Base-by-base conservation (phyloP, 2,329 filamentous ascomycete genomes). In the Hymenoscyphus repandus region DNA sequence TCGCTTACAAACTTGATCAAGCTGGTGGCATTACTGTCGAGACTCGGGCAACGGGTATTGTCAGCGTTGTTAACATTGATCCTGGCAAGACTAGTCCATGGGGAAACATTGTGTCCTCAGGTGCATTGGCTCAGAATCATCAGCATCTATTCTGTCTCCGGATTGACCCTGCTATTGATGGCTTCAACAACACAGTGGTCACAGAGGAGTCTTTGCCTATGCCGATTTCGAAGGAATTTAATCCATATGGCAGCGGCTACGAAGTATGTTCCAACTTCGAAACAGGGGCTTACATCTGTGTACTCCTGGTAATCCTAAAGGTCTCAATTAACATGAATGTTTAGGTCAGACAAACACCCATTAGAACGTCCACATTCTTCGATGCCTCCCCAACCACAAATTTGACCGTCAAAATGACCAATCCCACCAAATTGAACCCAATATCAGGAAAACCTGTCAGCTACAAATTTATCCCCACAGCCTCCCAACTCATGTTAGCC, bases 391-490 rank as follows among this genome's bases (percentile, higher is more conserved):
- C 73, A 5, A 55, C 65, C 31, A 66, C 70, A 43, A 76, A 77
- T 58, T 77, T 89, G 9, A 89, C 89, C 0, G 93, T 91, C 88
- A 90, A 96, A 52, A 93, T 96, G 66, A 79, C 80, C 63, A 96
- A 96, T 69, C 84, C 85, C 59, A 84, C 75, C 69, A 89, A 85
- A 66, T 64, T 90, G 13, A 90, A 96, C 68, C 84, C 86, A 0
- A 85, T 90, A 71, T 90, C 85, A 67, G 83, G 87, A 65, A 93
- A 91, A 70, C 88, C 88, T 0, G 82, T 85, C 0, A 83, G 80
- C 39, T 96, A 96, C 67, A 96, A 95, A 74, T 80, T 96, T 2
- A 88, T 95, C 20, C 91, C 87, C 63, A 75, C 90, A 20, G 89
- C 95, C 60, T 85, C 91, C 0, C 87, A 91, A 0, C 70, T 77